These are phyloP conservation scores for Chlorella ohadii DNA, from an alignment of 139 green algal genomes.

Conservation along the genomic window DNA sequence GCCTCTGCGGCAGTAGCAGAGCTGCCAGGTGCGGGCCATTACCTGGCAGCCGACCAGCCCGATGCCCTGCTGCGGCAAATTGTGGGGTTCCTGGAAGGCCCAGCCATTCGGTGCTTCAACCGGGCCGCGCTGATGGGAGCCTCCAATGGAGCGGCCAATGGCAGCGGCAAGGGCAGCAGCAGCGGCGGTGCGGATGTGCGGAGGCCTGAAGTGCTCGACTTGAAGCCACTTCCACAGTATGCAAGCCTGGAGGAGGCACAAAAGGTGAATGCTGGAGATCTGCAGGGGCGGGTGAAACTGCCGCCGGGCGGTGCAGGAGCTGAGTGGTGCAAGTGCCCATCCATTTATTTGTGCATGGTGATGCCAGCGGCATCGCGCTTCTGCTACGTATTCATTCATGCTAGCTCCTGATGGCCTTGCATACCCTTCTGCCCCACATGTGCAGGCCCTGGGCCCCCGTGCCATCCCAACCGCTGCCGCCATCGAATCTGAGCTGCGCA, in stretches of 20 bases:
- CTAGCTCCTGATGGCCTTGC: too few relatives aligned
- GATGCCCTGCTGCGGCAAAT: slow-evolving; percentile 25
- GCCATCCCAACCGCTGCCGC: slow-evolving; percentile 41
- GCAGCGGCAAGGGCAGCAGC: not conserved
- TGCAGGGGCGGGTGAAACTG: too few relatives aligned
- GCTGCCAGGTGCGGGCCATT: slow-evolving; percentile 10
- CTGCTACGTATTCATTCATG: too few relatives aligned
- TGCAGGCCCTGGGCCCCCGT: slow-evolving; percentile 50
- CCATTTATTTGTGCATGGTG: too few relatives aligned
- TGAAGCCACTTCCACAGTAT: slow-evolving; percentile 56
- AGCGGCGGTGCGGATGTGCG: not conserved
- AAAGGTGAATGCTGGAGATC: slow-evolving; percentile 17
- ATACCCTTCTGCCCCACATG: too few relatives aligned
- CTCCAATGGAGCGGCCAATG: not conserved
- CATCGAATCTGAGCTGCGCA: slow-evolving; percentile 43
- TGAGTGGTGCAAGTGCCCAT: too few relatives aligned
- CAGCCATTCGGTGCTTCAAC: slow-evolving; percentile 37
- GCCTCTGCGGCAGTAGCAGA: not conserved
- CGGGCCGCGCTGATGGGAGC: not conserved
- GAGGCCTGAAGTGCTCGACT: slow-evolving; percentile 45
- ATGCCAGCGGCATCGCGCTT: too few relatives aligned
- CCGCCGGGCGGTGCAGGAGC: too few relatives aligned
- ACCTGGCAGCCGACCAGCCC: slow-evolving; percentile 30
- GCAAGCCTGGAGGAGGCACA: slow-evolving; percentile 54
- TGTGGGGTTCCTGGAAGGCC: slow-evolving; percentile 44